Evolutionary conservation across 2,329 filamentous ascomycete genomes (phyloP), one percentile per base, ranked within the genome.

Genomic region (Septoria petroselini): DNA sequence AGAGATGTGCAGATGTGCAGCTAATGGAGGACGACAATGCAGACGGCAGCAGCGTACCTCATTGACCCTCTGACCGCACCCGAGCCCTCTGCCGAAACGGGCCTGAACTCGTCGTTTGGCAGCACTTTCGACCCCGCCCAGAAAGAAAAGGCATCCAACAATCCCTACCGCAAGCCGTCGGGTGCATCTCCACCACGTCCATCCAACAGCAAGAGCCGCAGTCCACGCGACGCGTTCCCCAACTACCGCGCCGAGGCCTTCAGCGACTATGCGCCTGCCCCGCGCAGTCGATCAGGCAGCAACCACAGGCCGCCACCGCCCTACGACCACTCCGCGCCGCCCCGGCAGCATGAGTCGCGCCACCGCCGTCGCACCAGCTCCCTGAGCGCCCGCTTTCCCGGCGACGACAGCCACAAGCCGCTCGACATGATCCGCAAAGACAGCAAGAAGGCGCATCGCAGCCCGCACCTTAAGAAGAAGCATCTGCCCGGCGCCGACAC

Each of bases 31-130:
- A n/a, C 33, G 35, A 37, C 52, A 51, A 30, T 12, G 15, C 63
- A 88, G 84, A 82, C 84, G 35, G 73, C 76, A 45, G 52, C 56
- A 17, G 77, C 80, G 62, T 83, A 85, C 63, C 73, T 89, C 37
- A 79, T 88, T 57, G 83, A 86, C 60, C 86, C 85, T 57, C 72
- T 89, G 54, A 82, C 75, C 60, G 83, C 77, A 17, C 83, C 82
- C 7, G 82, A 86, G 54, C 85, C 85, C 11, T 80, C 75, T 53
- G 78, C 84, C 54, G 81, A 86, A 64, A 85, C 81, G 40, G 83
- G 84, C 6, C 78, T 79, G n/a, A 80, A 80, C 51, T 73, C 75
- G 3, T 79, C 80, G 55, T 79, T 82, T 61, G 68, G 70, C 48
- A 72, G 71, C 40, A 74, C 73, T 7, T 74, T 73, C 55, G 69